Evolutionary conservation across 768 basidiomycete genomes (phyloP), one percentile per base, ranked within the genome.

Genomic region (Tricholoma bakamatsutake): DNA sequence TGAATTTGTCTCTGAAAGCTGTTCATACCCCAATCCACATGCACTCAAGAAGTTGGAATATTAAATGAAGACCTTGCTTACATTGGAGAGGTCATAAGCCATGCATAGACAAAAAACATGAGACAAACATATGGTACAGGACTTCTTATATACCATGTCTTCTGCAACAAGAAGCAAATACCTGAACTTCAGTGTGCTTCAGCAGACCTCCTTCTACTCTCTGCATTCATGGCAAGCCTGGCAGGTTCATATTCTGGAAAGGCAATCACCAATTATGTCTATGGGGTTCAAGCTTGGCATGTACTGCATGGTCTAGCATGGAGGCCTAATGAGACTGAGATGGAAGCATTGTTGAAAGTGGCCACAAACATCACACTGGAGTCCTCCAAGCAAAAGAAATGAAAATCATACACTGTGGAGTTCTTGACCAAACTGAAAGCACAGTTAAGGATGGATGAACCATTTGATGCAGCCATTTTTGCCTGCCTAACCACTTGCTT

Each of bases 221-320:
- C 60, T 10, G 30, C 65, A 0, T 77, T 75, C 28, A 54, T 76
- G 0, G 45, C 74, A 0, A 59, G 17, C 1, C 55, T 67, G 0
- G 69, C 70, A 0, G 76, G 75, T 0, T 37, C 67, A 0, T 80
- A 0, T n/a, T n/a, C n/a, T n/a, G n/a, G n/a, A n/a, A n/a, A n/a
- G n/a, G n/a, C n/a, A n/a, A n/a, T n/a, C n/a, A 34, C 50, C 1
- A 79, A 78, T 62, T 77, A 75, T 52, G n/a, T 78, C 0, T 57
- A 59, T 1, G 73, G 71, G 0, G 43, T 80, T 0, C 61, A 69
- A 1, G 77, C 79, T 3, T 82, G 79, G 79, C 78, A 82, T 59
- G 63, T 73, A 1, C 49, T 80, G 0, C 77, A 82, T 55, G 66
- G 76, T 0, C 5, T 74, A 0, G 46, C 27, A 0, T 79, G 73